Percentiles rank a stretch among this genome's conserved stretches.
Evolutionary conservation across 140 eudicot species (phyloP).

Genomic region (Stevia rebaudiana): DNA sequence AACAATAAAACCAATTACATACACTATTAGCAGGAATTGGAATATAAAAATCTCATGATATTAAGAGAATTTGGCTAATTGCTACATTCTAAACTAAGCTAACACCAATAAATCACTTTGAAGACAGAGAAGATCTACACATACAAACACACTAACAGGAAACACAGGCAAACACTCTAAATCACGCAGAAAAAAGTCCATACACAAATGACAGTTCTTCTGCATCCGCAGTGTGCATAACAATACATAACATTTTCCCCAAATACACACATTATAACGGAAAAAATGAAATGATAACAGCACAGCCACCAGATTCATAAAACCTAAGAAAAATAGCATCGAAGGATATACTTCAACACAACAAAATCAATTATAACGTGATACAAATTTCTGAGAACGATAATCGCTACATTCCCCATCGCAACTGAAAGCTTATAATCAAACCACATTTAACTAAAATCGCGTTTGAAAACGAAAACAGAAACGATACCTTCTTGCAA

Average conservation of each 20-base stretch:
- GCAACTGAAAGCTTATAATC: background rate
- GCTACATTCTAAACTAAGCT: background rate
- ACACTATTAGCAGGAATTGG: background rate
- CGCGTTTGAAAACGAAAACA: background rate
- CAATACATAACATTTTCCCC: constrained; percentile 2
- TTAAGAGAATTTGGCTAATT: background rate
- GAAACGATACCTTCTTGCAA: constrained; percentile 54
- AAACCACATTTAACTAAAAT: background rate
- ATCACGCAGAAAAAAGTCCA: background rate
- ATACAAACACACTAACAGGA: constrained; percentile 10
- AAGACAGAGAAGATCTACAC: background rate
- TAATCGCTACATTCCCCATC: constrained; percentile 16
- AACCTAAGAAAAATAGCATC: constrained; percentile 17
- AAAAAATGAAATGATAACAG: background rate
- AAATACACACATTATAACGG: constrained; percentile 1
- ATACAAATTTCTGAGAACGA: background rate
- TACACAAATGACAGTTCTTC: background rate
- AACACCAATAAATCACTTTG: background rate
- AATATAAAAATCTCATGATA: background rate
- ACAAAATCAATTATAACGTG: background rate
- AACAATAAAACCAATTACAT: background rate
- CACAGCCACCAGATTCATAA: constrained; percentile 1
- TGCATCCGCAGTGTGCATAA: background rate
- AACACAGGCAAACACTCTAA: background rate
- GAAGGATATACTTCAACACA: background rate